These are phyloP conservation scores for Blastomyces emzantsi DNA, from an alignment of 2,329 filamentous ascomycete genomes.

Conservation along the genomic window DNA sequence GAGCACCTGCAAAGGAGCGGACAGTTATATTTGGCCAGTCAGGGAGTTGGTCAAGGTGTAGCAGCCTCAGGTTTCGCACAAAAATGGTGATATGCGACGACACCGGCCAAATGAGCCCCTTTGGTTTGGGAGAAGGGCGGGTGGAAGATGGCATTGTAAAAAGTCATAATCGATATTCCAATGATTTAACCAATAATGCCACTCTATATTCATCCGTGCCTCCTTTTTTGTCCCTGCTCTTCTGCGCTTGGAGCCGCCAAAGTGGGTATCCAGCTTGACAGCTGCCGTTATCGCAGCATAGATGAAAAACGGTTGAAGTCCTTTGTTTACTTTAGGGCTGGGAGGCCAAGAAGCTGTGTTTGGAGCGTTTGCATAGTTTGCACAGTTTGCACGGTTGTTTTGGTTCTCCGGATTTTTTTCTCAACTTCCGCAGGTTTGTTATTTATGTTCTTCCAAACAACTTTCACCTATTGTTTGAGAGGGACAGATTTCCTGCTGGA, in stretches of 20 bases:
- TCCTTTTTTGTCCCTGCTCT: not conserved
- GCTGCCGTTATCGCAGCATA: not conserved
- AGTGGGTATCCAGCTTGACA: not conserved
- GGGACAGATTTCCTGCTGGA: not conserved
- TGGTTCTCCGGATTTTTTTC: no score
- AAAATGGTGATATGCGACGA: slow-evolving; percentile 57
- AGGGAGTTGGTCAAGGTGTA: slow-evolving; percentile 64
- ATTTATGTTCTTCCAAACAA: not conserved
- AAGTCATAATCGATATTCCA: slow-evolving; percentile 1
- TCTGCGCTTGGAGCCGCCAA: not conserved
- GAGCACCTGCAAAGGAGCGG: slow-evolving; percentile 60
- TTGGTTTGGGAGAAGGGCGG: slow-evolving; percentile 22
- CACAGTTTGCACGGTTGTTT: not conserved
- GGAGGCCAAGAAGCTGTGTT: slow-evolving; percentile 13
- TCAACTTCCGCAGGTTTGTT: not conserved
- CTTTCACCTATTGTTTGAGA: not conserved
- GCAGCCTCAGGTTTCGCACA: slow-evolving; percentile 70
- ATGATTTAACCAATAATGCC: slow-evolving; percentile 7
- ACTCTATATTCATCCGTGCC: not conserved
- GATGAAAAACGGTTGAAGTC: no score
- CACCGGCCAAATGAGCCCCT: slow-evolving; percentile 30
- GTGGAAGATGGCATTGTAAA: slow-evolving; percentile 26
- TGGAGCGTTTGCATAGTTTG: slow-evolving; percentile 16
- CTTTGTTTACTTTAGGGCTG: no score
- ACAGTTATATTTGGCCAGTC: slow-evolving; percentile 73